These are phyloP conservation scores for Melastoma candidum DNA, from an alignment of 441 rosid species.

Conservation along the genomic window DNA sequence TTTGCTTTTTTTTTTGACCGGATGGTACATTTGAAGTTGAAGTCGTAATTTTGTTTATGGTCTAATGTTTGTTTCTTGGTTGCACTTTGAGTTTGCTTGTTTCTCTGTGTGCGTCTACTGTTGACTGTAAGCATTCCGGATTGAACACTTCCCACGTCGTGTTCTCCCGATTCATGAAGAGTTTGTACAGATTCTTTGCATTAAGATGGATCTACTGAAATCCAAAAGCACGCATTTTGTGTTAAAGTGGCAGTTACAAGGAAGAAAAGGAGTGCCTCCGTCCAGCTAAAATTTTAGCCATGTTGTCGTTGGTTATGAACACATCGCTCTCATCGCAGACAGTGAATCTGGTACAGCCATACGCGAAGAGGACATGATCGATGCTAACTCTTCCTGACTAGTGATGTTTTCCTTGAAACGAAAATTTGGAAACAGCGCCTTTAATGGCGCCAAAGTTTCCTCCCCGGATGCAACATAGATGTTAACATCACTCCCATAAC, in stretches of 20 bases:
- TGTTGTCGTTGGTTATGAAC: slow-evolving; percentile 93
- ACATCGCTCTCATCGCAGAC: slow-evolving; percentile 97
- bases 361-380: slow-evolving; percentile 69
- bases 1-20: no score
- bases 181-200: slow-evolving; percentile 68
- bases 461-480: slow-evolving; percentile 96
- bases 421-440: slow-evolving; percentile 82
- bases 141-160: slow-evolving; percentile 84
- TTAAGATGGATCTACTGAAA: slow-evolving; percentile 88
- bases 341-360: slow-evolving; percentile 97
- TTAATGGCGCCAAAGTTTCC: slow-evolving; percentile 74
- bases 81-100: no score
- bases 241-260: no score
- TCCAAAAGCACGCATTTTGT: no score
- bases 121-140: slow-evolving; percentile 23
- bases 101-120: no score
- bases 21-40: no score
- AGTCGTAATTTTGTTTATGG: no score
- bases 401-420: slow-evolving; percentile 78
- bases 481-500: slow-evolving; percentile 83
- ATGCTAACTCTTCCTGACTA: slow-evolving; percentile 61
- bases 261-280: slow-evolving; percentile 38
- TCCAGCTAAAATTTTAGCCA: slow-evolving; percentile 96
- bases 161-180: slow-evolving; percentile 58
- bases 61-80: no score